These are phyloP conservation scores for Oryza brachyantha DNA, from an alignment of 176 grass and related monocot species.

Conservation along the genomic window DNA sequence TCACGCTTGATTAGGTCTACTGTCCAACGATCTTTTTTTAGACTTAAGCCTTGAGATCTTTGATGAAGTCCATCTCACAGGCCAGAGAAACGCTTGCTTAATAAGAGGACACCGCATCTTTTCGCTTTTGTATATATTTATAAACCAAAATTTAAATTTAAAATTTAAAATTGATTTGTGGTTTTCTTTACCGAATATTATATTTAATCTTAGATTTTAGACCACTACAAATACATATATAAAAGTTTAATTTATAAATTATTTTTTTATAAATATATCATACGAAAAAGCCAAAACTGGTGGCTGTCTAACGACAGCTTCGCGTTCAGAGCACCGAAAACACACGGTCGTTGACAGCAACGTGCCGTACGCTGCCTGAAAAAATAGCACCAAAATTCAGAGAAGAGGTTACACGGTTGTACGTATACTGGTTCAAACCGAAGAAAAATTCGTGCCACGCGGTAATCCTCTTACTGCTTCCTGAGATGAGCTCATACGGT, in stretches of 20 bases:
- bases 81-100: background rate
- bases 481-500: background rate
- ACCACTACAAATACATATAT: too few species aligned
- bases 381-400: background rate
- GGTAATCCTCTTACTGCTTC: background rate
- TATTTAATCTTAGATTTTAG: too few species aligned
- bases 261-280: too few species aligned
- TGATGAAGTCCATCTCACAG: constrained; percentile 4
- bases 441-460: background rate
- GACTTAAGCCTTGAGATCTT: background rate
- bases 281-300: too few species aligned
- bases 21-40: background rate
- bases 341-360: constrained; percentile 9
- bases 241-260: too few species aligned
- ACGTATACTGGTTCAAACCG: constrained; percentile 39
- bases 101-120: background rate
- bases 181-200: too few species aligned
- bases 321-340: constrained; percentile 15
- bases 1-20: background rate
- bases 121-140: too few species aligned
- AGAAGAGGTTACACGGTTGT: constrained; percentile 19
- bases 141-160: too few species aligned
- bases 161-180: too few species aligned
- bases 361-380: background rate
- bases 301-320: constrained; percentile 1